phyloP scores from a whole-genome alignment of 2,329 filamentous ascomycete species.

The Acrocalymma vagum region DNA sequence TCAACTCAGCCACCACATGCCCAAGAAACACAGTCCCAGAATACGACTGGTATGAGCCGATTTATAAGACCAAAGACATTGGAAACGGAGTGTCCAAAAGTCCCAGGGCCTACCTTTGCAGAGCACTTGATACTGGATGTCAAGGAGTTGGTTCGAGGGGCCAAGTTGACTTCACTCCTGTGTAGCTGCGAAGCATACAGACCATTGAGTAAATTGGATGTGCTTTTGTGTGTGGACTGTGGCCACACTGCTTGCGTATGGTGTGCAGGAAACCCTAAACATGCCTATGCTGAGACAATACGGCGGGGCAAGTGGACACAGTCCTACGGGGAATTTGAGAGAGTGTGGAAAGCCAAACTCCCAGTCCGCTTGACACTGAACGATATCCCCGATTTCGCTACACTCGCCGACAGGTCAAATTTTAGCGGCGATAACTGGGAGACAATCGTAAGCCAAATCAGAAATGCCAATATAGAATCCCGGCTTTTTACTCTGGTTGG shows the following conservation, averaged over 20 bases:
- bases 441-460: conserved; percentile 14
- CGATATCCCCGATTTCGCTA: conserved; percentile 21
- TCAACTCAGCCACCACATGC: no score
- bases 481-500: conserved; percentile 22
- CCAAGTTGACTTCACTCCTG: conserved; percentile 51
- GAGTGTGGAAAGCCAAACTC: conserved; percentile 43
- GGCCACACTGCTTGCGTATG: conserved; percentile 62
- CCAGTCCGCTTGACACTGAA: conserved; percentile 29
- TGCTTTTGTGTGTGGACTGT: conserved; percentile 62
- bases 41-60: no score
- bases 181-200: conserved; percentile 66
- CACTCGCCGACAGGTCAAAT: not conserved
- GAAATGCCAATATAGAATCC: conserved; percentile 12
- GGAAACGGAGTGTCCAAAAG: not conserved
- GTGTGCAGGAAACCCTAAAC: conserved; percentile 64
- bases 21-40: no score
- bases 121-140: conserved; percentile 16
- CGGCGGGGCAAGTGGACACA: conserved; percentile 35
- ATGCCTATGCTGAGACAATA: conserved; percentile 48
- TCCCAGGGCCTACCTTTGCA: not conserved
- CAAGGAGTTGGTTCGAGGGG: conserved; percentile 25
- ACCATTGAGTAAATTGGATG: conserved; percentile 43
- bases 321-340: conserved; percentile 55
- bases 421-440: not conserved
- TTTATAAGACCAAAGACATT: no score